Conservation (phyloP, 306 rosid genomes). For the Begonia fuchsioides region DNA sequence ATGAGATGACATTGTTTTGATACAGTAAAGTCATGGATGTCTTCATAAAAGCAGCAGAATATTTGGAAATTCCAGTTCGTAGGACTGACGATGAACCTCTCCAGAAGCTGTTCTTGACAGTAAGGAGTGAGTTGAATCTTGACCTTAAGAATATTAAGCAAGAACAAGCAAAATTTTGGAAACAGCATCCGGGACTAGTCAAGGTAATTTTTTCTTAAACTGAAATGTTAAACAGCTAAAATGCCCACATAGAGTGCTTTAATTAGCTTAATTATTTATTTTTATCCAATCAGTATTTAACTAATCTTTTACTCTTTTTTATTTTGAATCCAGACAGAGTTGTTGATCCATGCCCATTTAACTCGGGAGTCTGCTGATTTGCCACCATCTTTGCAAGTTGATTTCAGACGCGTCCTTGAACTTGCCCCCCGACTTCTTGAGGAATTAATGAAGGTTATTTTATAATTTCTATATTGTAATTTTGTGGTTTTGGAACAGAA, state of each 20-base stretch:
- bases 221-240: conserved; percentile 3
- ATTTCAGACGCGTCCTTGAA: conserved; percentile 75
- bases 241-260: no score
- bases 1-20: no score
- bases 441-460: conserved; percentile 86
- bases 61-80: conserved; percentile 91
- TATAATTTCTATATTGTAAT: no score
- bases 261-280: background rate
- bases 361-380: conserved; percentile 58
- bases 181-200: conserved; percentile 93
- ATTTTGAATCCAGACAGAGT: conserved; percentile 60
- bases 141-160: conserved; percentile 98
- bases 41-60: conserved; percentile 92
- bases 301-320: conserved; percentile 11
- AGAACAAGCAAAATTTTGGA: conserved; percentile 98
- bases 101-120: conserved; percentile 88
- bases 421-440: conserved; percentile 95
- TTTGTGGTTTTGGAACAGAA: no score
- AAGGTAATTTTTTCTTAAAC: conserved; percentile 39
- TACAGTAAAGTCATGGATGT: conserved; percentile 98
- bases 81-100: conserved; percentile 90
- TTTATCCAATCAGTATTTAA: conserved; percentile 10
- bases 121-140: conserved; percentile 92
- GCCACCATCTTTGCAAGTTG: conserved; percentile 66
- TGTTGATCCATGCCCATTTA: conserved; percentile 92